These are phyloP conservation scores for Stipa capillata DNA, from an alignment of 176 grass and related monocot genomes.

Conservation along the genomic window DNA sequence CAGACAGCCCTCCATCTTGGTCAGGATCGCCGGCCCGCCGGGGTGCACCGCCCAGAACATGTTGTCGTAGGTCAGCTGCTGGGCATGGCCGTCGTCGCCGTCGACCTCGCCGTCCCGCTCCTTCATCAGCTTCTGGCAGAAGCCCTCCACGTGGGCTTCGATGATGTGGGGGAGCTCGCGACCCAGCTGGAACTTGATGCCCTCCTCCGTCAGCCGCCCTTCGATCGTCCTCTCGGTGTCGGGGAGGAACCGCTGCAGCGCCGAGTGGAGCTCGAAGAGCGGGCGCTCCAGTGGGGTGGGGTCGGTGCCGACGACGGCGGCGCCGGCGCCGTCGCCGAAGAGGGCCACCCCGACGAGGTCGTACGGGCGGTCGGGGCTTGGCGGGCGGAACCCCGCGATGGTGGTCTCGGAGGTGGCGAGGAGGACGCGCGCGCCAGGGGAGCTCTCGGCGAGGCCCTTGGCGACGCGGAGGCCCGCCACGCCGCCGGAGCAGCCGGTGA, in stretches of 20 bases:
- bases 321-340: constrained; percentile 59
- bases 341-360: constrained; percentile 69
- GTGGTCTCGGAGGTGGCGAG: constrained; percentile 73
- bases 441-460: constrained; percentile 57
- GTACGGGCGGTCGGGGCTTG: constrained; percentile 45
- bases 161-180: constrained; percentile 64
- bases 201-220: constrained; percentile 54
- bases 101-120: constrained; percentile 15
- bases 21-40: constrained; percentile 66
- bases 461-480: constrained; percentile 62
- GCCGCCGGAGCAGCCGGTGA: constrained; percentile 62
- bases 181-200: constrained; percentile 63
- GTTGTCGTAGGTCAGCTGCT: constrained; percentile 20
- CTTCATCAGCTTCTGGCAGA: constrained; percentile 51
- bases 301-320: constrained; percentile 42
- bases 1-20: constrained; percentile 45
- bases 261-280: constrained; percentile 49
- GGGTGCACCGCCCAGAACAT: constrained; percentile 80
- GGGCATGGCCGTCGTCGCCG: too few relatives aligned
- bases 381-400: constrained; percentile 58
- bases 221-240: constrained; percentile 54
- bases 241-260: constrained; percentile 45
- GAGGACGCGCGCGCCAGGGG: constrained; percentile 33
- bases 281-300: constrained; percentile 20
- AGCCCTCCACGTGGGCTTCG: constrained; percentile 52